These are phyloP conservation scores for Epicoccum nigrum DNA, from an alignment of 2,329 filamentous ascomycete genomes.

Conservation along the genomic window DNA sequence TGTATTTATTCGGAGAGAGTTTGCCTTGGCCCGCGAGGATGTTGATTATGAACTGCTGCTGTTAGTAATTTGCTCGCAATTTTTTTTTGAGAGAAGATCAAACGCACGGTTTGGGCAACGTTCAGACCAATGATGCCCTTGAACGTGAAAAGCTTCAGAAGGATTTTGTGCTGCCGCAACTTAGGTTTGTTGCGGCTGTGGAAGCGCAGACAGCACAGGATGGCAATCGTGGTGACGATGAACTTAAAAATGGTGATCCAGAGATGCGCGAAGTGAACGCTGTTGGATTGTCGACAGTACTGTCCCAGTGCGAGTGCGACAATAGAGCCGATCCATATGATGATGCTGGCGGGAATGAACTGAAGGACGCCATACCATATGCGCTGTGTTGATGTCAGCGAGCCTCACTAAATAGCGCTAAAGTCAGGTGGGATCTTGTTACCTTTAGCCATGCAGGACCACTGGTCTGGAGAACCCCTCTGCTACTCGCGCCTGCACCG, in stretches of 20 bases:
- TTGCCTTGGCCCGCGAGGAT: constrained; percentile 33
- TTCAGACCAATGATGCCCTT: constrained; percentile 43
- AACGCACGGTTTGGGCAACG: constrained; percentile 35
- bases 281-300: constrained; percentile 40
- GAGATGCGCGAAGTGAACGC: constrained; percentile 38
- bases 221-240: constrained; percentile 26
- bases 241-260: constrained; percentile 36
- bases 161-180: constrained; percentile 31
- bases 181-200: constrained; percentile 30
- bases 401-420: neutral
- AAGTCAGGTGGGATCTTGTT: neutral
- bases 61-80: neutral
- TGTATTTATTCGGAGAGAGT: constrained; percentile 33
- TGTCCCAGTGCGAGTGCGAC: constrained; percentile 30
- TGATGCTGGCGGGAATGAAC: constrained; percentile 37
- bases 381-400: constrained; percentile 19
- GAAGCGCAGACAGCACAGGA: constrained; percentile 33
- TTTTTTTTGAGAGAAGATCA: neutral
- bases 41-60: constrained; percentile 33
- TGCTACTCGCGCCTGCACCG: constrained; percentile 23
- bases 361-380: constrained; percentile 42
- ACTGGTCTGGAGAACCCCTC: constrained; percentile 15
- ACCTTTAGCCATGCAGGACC: constrained; percentile 39
- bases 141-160: constrained; percentile 41
- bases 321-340: constrained; percentile 38